Evolutionary conservation across 805 yeast genomes (phyloP).

Genomic region (Isabelozyma gotoi): DNA sequence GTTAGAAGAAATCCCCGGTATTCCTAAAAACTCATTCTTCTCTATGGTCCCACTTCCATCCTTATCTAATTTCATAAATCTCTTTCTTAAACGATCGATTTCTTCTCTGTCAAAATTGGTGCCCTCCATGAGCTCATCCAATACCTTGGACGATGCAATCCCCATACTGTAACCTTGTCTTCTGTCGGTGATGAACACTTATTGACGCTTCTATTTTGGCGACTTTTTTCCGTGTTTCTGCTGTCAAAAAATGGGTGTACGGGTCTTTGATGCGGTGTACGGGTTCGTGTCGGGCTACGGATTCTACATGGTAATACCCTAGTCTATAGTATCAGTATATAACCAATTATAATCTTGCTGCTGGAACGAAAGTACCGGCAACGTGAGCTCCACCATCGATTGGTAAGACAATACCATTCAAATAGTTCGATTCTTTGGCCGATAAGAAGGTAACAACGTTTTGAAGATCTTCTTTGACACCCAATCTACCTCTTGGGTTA

Average conservation of each 20-base stretch:
- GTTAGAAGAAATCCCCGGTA: constrained; percentile 88
- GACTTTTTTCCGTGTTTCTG: not conserved
- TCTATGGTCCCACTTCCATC: constrained; percentile 93
- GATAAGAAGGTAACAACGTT: constrained; percentile 56
- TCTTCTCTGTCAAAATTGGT: constrained; percentile 89
- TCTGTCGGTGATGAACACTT: not conserved
- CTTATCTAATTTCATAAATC: constrained; percentile 93
- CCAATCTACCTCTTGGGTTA: constrained; percentile 67
- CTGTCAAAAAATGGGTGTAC: too few species aligned
- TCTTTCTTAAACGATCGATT: constrained; percentile 82
- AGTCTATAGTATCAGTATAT: too few species aligned
- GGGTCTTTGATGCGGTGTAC: not conserved
- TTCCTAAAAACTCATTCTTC: constrained; percentile 82
- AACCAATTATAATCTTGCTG: not conserved
- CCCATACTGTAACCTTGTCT: constrained; percentile 48
- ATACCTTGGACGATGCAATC: constrained; percentile 53
- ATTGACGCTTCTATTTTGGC: not conserved
- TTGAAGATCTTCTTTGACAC: constrained; percentile 58
- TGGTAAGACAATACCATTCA: constrained; percentile 68
- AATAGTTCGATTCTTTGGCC: constrained; percentile 52
- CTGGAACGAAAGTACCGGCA: constrained; percentile 17
- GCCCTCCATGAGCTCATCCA: constrained; percentile 75
- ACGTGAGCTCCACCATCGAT: constrained; percentile 69
- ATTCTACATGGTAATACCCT: too few species aligned
- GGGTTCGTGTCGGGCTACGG: too few species aligned